Conservation (phyloP, 1,284 basidiomycete genomes). For the Apiotrichum mycotoxinovorans region DNA sequence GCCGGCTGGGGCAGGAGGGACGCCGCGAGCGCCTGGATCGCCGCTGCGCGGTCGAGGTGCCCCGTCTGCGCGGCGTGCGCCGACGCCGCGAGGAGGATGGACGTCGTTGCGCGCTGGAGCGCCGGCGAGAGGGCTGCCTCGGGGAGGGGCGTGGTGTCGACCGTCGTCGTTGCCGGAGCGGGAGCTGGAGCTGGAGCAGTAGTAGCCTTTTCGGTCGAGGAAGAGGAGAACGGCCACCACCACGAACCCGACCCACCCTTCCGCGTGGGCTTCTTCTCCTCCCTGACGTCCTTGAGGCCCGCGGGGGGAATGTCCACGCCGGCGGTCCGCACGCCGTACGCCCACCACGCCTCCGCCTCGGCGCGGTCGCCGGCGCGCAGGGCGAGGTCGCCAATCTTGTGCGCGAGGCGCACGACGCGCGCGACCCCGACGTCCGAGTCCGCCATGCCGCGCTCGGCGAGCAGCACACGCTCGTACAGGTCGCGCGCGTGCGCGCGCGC, state of each 20-base stretch:
- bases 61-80: constrained; percentile 63
- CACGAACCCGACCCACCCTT: not conserved
- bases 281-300: too few species aligned
- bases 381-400: constrained; percentile 45
- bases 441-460: constrained; percentile 4
- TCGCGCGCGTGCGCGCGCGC: constrained; percentile 60
- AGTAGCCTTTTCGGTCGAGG: too few species aligned
- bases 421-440: constrained; percentile 14
- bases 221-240: constrained; percentile 4
- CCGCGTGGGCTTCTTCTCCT: not conserved
- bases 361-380: constrained; percentile 29
- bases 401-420: constrained; percentile 36
- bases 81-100: constrained; percentile 66
- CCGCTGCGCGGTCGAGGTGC: constrained; percentile 73
- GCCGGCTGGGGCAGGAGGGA: constrained; percentile 67
- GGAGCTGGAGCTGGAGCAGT: constrained; percentile 1
- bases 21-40: constrained; percentile 73
- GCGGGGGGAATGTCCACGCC: constrained; percentile 17
- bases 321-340: constrained; percentile 38
- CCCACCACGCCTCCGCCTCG: constrained; percentile 42
- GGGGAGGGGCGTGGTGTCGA: not conserved
- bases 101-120: constrained; percentile 65
- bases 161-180: constrained; percentile 5
- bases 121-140: constrained; percentile 35
- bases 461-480: constrained; percentile 60